Conservation (phyloP, 148 eudicot species). For the Cornus florida region DNA sequence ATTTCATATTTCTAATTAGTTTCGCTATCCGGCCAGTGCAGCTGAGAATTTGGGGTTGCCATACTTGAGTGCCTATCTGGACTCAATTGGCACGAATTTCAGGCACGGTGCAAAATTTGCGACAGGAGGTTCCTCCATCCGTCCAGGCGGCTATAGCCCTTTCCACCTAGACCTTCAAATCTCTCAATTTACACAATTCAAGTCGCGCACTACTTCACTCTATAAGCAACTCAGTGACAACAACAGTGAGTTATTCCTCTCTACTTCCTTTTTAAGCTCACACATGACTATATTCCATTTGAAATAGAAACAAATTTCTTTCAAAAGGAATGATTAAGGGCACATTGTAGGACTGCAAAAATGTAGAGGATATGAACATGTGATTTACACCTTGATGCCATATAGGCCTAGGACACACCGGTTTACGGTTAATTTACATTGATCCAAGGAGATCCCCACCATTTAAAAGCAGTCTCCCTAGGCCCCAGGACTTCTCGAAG, state of each 20-base stretch:
- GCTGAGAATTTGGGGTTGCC: conserved; percentile 23
- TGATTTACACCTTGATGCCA: no score
- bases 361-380: no score
- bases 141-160: conserved; percentile 12
- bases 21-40: neutral
- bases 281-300: no score
- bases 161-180: conserved; percentile 24
- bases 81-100: conserved; percentile 25
- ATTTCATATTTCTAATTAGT: neutral
- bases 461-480: conserved; percentile 8
- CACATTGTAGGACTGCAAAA: no score
- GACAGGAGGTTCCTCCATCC: conserved; percentile 18
- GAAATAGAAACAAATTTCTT: no score
- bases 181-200: conserved; percentile 19
- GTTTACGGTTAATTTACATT: no score
- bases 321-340: no score
- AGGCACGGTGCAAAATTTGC: conserved; percentile 32
- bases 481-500: conserved; percentile 17
- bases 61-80: neutral
- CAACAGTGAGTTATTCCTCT: neutral
- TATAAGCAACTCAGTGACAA: conserved; percentile 13
- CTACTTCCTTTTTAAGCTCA: neutral
- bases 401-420: no score
- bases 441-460: neutral
- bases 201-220: conserved; percentile 17